Evolutionary conservation across 768 basidiomycete genomes (phyloP), one percentile per base, ranked within the genome.

Genomic region (Collybia sp.): DNA sequence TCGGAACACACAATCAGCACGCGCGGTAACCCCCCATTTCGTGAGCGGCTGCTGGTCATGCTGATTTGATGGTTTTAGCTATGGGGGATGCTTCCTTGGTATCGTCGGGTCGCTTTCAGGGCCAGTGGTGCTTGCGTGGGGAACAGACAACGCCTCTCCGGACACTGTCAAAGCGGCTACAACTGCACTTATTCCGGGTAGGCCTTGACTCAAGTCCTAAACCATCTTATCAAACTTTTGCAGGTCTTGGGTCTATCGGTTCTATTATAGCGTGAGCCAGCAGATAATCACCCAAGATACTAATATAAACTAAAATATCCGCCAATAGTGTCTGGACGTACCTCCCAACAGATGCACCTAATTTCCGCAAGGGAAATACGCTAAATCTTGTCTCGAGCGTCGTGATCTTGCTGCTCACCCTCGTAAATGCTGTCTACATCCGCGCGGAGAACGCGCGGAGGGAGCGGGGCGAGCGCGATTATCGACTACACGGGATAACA

Each of bases 151-250:
- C 47, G 69, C 74, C 2, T 69, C 72, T 1, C 75, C 74, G 2
- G 72, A 76, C 49, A 77, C 75, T 6, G 65, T 76, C 46, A 61
- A 69, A 39, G 73, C 73, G 2, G 69, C 75, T 11, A 65, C 66
- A 1, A 70, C 70, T 18, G 74, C 70, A 3, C 54, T 71, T 6
- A 68, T 77, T 39, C 68, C 73, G 30, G 70, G 71, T 63, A 48
- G 15, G 37, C 46, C 44, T 16, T 18, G n/a, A 19, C 25, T 31
- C 34, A 30, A 18, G 2, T 30, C 16, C 11, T 37, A 30, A 17
- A 6, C 30, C 35, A 13, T 3, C 17, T 20, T 3, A 9, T 42
- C 20, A 36, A 18, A 1, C 17, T 32, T 9, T 48, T 17, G 35
- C 41, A 69, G 69, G 71, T 16, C 45, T 76, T 30, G 73, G 73